A percentile compares a stretch with the other conserved stretches of the same genome.
These are phyloP conservation scores for Sphagnum magellanicum DNA, from an alignment of 228 moss, liverwort and hornwort genomes.

Conservation along the genomic window DNA sequence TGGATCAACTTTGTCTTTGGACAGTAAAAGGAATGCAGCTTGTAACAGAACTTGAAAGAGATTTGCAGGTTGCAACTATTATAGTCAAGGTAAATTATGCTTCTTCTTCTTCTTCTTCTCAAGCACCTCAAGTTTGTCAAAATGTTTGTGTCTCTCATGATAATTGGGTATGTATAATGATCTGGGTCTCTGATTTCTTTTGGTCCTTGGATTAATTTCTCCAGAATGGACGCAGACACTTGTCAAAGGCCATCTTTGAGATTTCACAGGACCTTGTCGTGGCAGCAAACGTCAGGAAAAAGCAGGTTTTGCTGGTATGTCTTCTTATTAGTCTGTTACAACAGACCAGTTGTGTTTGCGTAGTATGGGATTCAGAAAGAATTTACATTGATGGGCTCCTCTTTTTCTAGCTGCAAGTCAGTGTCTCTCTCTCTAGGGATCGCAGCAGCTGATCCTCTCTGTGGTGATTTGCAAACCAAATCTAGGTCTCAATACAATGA, in stretches of 20 bases:
- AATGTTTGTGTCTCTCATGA: too few species aligned
- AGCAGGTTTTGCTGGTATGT: conserved; percentile 86
- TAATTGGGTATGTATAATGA: too few species aligned
- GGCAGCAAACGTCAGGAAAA: conserved; percentile 88
- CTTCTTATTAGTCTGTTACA: neutral
- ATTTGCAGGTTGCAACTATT: conserved; percentile 88
- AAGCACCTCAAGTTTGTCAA: neutral
- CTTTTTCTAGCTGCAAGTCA: too few species aligned
- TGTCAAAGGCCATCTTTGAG: conserved; percentile 78
- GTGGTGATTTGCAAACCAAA: too few species aligned
- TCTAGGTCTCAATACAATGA: too few species aligned
- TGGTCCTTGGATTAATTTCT: conserved; percentile 3
- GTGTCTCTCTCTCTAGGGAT: too few species aligned
- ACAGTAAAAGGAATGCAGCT: conserved; percentile 96
- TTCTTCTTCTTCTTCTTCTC: neutral
- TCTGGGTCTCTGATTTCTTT: neutral
- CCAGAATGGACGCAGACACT: conserved; percentile 91
- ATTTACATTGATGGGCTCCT: too few species aligned
- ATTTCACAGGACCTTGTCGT: conserved; percentile 90
- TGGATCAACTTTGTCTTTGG: too few species aligned
- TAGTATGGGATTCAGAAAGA: too few species aligned
- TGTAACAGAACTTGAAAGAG: conserved; percentile 95
- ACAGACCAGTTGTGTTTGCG: too few species aligned
- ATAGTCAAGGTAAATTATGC: conserved; percentile 69
- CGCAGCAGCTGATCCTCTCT: too few species aligned